Percentiles rank a stretch among this genome's conserved stretches.
Evolutionary conservation across 371 early-diverging fungal genomes (phyloP).

Genomic region (Mortierella sp.): DNA sequence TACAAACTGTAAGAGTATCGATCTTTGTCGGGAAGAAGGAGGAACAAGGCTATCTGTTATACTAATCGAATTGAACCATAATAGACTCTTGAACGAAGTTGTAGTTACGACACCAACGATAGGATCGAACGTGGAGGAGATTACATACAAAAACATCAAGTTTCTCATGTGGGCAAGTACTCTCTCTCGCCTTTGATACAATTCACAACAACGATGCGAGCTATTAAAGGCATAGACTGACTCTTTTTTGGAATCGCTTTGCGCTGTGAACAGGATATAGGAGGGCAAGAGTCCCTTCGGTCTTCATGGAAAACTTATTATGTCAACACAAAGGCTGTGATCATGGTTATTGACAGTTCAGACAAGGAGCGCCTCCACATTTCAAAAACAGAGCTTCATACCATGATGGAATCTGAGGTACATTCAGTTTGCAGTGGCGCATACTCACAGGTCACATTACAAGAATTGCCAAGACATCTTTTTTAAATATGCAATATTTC

Average conservation of each 20-base stretch:
- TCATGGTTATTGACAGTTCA: slow-evolving; percentile 84
- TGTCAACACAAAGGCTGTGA: slow-evolving; percentile 79
- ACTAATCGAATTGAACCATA: neutral
- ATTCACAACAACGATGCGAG: neutral
- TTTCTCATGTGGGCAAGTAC: slow-evolving; percentile 81
- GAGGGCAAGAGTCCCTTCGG: slow-evolving; percentile 80
- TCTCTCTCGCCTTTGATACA: neutral
- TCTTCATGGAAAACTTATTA: slow-evolving; percentile 83
- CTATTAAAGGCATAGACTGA: neutral
- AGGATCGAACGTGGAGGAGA: slow-evolving; percentile 80
- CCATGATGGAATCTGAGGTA: slow-evolving; percentile 82
- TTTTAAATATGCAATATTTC: neutral
- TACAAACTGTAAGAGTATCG: slow-evolving; percentile 62
- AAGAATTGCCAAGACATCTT: neutral
- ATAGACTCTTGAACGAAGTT: slow-evolving; percentile 76
- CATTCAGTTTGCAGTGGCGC: slow-evolving; percentile 21
- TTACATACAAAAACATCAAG: slow-evolving; percentile 78
- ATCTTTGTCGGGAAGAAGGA: neutral
- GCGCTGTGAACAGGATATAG: slow-evolving; percentile 67
- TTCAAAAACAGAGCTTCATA: slow-evolving; percentile 74
- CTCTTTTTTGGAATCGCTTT: neutral
- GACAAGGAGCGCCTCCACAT: slow-evolving; percentile 76
- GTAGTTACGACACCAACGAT: slow-evolving; percentile 83
- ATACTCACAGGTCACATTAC: neutral
- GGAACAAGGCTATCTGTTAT: neutral